A percentile compares a stretch with the other conserved stretches of the same genome.
Evolutionary conservation across 2,329 filamentous ascomycete species (phyloP).

Genomic region (Tolypocladium tropicale): DNA sequence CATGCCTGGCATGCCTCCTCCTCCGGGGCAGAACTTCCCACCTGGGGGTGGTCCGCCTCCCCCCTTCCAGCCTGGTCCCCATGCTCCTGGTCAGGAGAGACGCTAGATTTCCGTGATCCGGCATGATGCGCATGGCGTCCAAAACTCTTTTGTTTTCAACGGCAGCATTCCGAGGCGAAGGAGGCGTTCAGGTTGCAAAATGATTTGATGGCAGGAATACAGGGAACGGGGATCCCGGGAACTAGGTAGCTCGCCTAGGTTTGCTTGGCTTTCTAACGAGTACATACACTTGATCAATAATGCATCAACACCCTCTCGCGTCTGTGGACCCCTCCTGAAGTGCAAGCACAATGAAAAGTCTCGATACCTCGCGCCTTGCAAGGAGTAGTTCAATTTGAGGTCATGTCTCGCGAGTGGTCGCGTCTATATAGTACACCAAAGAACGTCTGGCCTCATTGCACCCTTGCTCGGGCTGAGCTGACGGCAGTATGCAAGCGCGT

Average conservation of each 20-base stretch:
- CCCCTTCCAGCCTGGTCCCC: conserved; percentile 24
- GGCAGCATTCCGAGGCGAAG: conserved; percentile 17
- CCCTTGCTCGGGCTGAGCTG: background rate
- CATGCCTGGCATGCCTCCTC: conserved; percentile 26
- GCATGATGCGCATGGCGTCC: background rate
- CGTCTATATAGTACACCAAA: conserved; percentile 10
- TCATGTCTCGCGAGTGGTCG: background rate
- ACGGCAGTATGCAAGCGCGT: background rate
- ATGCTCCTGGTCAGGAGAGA: conserved; percentile 28
- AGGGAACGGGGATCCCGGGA: background rate
- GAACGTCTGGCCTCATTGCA: background rate
- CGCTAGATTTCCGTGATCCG: conserved; percentile 14
- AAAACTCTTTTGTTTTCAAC: conserved; percentile 5
- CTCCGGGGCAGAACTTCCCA: conserved; percentile 33
- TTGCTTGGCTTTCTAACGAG: background rate
- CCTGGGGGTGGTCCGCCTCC: conserved; percentile 21
- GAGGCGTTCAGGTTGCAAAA: conserved; percentile 18
- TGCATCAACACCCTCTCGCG: background rate
- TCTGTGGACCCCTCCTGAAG: background rate
- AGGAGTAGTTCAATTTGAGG: background rate
- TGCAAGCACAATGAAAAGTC: background rate
- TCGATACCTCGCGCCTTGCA: background rate
- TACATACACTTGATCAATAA: background rate
- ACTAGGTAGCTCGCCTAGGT: background rate
- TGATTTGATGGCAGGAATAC: background rate